Conservation (phyloP, 2,329 filamentous ascomycete species). For the Arthrobotrys sinensis region DNA sequence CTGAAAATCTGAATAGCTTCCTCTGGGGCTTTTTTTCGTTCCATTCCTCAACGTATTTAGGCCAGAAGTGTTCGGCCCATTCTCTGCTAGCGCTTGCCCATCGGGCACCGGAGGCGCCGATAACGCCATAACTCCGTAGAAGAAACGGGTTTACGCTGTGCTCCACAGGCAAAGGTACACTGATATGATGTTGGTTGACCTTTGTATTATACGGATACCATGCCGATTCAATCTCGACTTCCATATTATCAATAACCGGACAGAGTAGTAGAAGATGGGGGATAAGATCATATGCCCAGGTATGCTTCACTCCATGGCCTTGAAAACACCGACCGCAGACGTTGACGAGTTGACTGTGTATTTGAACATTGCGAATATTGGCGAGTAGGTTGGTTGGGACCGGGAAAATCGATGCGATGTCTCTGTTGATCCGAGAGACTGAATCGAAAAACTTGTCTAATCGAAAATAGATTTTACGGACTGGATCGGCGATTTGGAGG, state of each 20-base stretch:
- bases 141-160: not conserved
- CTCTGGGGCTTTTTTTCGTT: not conserved
- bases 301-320: not conserved
- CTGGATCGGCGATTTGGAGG: constrained; percentile 39
- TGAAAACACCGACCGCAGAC: constrained; percentile 6
- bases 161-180: not conserved
- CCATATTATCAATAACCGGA: constrained; percentile 4
- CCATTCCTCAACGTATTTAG: not conserved
- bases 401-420: constrained; percentile 10
- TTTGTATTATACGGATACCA: not conserved
- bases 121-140: not conserved
- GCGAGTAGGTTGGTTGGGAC: constrained; percentile 14
- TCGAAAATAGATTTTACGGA: constrained; percentile 7
- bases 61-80: not conserved
- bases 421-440: constrained; percentile 17
- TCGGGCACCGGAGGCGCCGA: not conserved
- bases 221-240: not conserved
- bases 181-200: not conserved
- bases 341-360: constrained; percentile 38
- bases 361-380: constrained; percentile 22
- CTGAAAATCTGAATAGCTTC: constrained; percentile 1
- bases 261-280: constrained; percentile 26
- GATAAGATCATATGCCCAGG: constrained; percentile 39
- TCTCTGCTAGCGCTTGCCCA: not conserved
- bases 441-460: constrained; percentile 34